Base-by-base conservation (phyloP, 495 filamentous ascomycete genomes). In the Rostrohypoxylon terebratum region DNA sequence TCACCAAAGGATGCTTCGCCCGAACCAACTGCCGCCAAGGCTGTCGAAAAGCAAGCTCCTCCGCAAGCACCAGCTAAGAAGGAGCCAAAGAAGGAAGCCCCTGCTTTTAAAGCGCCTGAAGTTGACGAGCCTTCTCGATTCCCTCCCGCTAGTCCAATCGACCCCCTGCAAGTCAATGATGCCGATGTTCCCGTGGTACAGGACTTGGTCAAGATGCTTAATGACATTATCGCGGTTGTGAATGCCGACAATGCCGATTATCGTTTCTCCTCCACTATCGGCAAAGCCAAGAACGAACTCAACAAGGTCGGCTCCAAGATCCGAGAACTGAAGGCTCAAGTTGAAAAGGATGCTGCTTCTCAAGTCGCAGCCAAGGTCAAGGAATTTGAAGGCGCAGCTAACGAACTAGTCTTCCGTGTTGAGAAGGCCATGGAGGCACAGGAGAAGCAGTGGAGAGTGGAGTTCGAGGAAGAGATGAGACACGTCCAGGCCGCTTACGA, bases 171-270 rank as follows among this genome's bases (percentile, higher is more conserved):
- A 54, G 85, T 94, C 40, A 83, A 85, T 59, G 87, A 90, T 71
- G 92, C 92, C 63, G 88, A 91, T 64, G 96, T 98, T 74, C 90
- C 93, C 4, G 84, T 97, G 21, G 92, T 98, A 4, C 93, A 97
- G 80, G 93, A 98, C 76, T 83, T 99, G n/a, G 92, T 96, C 61
- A 95, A 92, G 82, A 94, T 96, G 76, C 86, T 98, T 71, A 99
- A 99, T 81, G 92, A 95, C 80, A 91, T 99, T 77, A 97, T 99
- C 78, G 89, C 92, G 1, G 92, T 95, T 33, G 89, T 98, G 63
- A 97, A 97, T 79, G 90, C 91, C 60, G 94, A 97, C 74, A 89
- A 91, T 62, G 84, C 87, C 58, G 86, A 89, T 60, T 81, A 84
- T 69, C 93, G 91, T 78, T 97, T 94, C 81, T 87, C 86, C 38